Percentiles rank a stretch among this genome's conserved stretches.
Evolutionary conservation across 371 early-diverging fungal genomes (phyloP).

Genomic region (Mortierella sp.): DNA sequence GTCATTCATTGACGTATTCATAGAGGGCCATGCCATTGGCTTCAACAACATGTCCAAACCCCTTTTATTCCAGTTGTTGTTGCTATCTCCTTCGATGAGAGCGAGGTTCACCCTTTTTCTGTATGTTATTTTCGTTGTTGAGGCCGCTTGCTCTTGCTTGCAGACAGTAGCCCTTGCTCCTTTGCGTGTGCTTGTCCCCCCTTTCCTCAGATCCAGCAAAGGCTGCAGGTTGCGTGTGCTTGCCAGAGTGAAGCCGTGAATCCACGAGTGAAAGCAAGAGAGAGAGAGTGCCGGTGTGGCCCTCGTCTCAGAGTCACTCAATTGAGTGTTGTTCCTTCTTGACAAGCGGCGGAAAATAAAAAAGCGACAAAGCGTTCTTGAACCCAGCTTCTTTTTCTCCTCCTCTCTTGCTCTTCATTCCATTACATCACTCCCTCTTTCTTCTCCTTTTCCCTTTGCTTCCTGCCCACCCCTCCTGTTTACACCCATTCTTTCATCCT

Average conservation of each 20-base stretch:
- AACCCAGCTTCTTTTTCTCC: background rate
- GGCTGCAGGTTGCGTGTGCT: too few relatives aligned
- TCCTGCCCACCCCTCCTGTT: constrained; percentile 7
- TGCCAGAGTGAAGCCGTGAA: too few relatives aligned
- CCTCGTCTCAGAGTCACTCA: too few relatives aligned
- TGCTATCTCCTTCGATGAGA: background rate
- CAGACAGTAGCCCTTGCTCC: too few relatives aligned
- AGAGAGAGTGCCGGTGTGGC: too few relatives aligned
- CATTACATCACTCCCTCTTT: constrained; percentile 19
- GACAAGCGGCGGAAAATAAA: too few relatives aligned
- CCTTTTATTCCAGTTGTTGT: background rate
- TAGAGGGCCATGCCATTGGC: too few relatives aligned
- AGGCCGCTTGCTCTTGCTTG: background rate
- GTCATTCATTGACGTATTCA: too few relatives aligned
- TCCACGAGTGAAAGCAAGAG: too few relatives aligned
- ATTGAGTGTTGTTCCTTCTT: too few relatives aligned
- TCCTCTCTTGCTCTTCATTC: constrained; percentile 25
- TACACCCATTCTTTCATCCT: background rate
- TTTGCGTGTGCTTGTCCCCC: background rate
- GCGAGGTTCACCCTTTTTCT: background rate
- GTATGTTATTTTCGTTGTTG: background rate
- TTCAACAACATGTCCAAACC: background rate
- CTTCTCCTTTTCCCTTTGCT: constrained; percentile 18
- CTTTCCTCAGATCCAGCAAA: background rate
- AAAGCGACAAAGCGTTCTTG: too few relatives aligned